A percentile compares a stretch with the other conserved stretches of the same genome.
These are phyloP conservation scores for Parsonsia alboflavescens DNA, from an alignment of 257 asterid species.

Conservation along the genomic window DNA sequence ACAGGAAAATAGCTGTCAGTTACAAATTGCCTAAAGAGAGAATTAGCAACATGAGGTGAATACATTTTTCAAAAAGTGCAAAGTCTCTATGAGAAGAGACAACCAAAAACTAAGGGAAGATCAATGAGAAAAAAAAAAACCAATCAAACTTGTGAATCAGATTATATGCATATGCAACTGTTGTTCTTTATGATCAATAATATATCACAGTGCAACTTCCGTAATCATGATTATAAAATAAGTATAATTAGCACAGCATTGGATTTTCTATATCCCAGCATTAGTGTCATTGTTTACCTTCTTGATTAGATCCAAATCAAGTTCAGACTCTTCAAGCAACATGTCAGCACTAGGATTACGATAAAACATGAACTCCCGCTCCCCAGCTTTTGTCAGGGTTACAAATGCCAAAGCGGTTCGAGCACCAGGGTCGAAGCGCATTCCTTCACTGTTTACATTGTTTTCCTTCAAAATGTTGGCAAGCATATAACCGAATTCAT, in stretches of 20 bases:
- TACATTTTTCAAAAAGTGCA: neutral
- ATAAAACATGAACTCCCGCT: constrained; percentile 96
- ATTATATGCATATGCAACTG: neutral
- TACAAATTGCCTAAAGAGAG: neutral
- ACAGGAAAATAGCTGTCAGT: constrained; percentile 10
- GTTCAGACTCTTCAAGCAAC: constrained; percentile 76
- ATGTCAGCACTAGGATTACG: constrained; percentile 99
- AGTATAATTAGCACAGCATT: neutral
- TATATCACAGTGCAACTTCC: neutral
- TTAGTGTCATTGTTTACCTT: constrained; percentile 48
- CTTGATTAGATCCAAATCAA: constrained; percentile 68
- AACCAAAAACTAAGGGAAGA: neutral
- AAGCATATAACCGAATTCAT: constrained; percentile 96
- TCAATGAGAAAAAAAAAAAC: neutral
- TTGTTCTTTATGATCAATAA: neutral
- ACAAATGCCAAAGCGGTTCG: constrained; percentile 98
- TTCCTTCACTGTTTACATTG: constrained; percentile 78
- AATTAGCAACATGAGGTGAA: neutral
- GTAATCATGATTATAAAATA: neutral
- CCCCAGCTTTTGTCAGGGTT: constrained; percentile 90
- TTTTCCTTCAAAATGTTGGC: constrained; percentile 87
- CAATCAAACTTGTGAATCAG: neutral
- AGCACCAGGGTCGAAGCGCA: constrained; percentile 97
- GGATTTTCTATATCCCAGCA: neutral
- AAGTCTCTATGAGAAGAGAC: neutral